These are phyloP conservation scores for Cyclaneusma minus DNA, from an alignment of 2,329 filamentous ascomycete genomes.

Conservation along the genomic window DNA sequence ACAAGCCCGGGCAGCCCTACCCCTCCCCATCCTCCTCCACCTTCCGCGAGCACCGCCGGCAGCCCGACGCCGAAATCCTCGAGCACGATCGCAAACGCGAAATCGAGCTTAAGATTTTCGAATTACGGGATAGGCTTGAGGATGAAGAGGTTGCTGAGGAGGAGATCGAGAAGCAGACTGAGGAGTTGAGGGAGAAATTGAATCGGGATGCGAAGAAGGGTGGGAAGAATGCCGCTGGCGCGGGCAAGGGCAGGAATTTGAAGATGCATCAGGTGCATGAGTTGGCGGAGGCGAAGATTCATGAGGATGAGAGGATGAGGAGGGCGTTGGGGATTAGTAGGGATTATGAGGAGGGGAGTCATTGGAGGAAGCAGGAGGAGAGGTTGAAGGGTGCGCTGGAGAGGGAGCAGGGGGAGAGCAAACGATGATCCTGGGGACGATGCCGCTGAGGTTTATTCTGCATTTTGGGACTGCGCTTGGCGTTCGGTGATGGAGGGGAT, in stretches of 20 bases:
- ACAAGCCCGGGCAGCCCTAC: slow-evolving; percentile 32
- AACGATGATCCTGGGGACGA: slow-evolving; percentile 12
- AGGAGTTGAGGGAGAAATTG: slow-evolving; percentile 48
- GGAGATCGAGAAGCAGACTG: slow-evolving; percentile 70
- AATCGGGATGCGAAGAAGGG: slow-evolving; percentile 26
- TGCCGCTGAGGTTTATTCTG: too few relatives aligned
- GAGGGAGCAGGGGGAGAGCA: slow-evolving; percentile 21
- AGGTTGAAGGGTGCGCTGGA: slow-evolving; percentile 31
- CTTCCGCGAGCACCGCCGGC: slow-evolving; percentile 55
- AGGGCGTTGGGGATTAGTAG: slow-evolving; percentile 76
- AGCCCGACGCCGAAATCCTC: slow-evolving; percentile 83
- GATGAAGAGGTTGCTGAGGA: slow-evolving; percentile 82
- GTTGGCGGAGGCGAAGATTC: slow-evolving; percentile 87
- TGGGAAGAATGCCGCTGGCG: slow-evolving; percentile 19
- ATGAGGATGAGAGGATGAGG: slow-evolving; percentile 79
- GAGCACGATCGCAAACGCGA: slow-evolving; percentile 87
- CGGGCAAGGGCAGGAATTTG: slow-evolving; percentile 40
- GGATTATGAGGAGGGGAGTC: slow-evolving; percentile 71
- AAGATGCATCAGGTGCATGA: slow-evolving; percentile 95
- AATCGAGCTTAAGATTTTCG: slow-evolving; percentile 86
- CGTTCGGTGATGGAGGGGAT: too few relatives aligned
- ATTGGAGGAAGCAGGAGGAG: slow-evolving; percentile 77
- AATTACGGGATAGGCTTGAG: slow-evolving; percentile 79
- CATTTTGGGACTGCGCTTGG: too few relatives aligned
- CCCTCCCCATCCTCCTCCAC: slow-evolving; percentile 60